Base-by-base conservation (phyloP, 2,329 filamentous ascomycete genomes). In the Penicillium psychrosexuale region DNA sequence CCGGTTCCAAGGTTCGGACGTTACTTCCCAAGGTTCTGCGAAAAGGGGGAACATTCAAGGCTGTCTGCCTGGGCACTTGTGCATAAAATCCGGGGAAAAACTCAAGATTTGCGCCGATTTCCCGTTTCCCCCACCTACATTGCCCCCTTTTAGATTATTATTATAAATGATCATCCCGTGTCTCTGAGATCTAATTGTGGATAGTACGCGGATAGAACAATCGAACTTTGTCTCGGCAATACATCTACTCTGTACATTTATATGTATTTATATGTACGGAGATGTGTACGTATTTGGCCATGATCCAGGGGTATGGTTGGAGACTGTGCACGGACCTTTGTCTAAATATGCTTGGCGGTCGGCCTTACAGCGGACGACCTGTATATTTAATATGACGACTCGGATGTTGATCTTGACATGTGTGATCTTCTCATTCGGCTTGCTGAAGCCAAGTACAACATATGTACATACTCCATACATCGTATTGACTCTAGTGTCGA, bases 71-170 rank as follows among this genome's bases (percentile, higher is more conserved):
- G 8, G 13, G 33, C 44, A 19, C 8, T 17, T 27, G 11, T 33
- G 28, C n/a, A 22, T 42, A 19, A 31, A 51, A 51, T 51, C 52
- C 22, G 52, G 52, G 51, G 52, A 38, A 53, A 31, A 15, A 8
- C 17, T 11, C 9, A 27, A 22, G 13, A 27, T 17, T 27, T 36
- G 27, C 17, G 15, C 11, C 37, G 37, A 24, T 36, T 17, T 27
- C 36, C 37, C 22, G 31, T 49, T 46, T 22, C 7, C 12, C 22
- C 39, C 33, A 24, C 46, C 30, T 38, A 13, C 28, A 33, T 43
- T 15, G 31, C 31, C 19, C 24, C 38, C 22, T 27, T 40, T 22
- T 40, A 24, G 22, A 24, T 24, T 24, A 40, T 45, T 19, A 15
- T 22, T 31, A 22, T 19, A 22, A 5, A 31, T 1, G 42, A 39